Base-by-base conservation (phyloP, 106 monocot genomes). In the Amphibolis antarctica region DNA sequence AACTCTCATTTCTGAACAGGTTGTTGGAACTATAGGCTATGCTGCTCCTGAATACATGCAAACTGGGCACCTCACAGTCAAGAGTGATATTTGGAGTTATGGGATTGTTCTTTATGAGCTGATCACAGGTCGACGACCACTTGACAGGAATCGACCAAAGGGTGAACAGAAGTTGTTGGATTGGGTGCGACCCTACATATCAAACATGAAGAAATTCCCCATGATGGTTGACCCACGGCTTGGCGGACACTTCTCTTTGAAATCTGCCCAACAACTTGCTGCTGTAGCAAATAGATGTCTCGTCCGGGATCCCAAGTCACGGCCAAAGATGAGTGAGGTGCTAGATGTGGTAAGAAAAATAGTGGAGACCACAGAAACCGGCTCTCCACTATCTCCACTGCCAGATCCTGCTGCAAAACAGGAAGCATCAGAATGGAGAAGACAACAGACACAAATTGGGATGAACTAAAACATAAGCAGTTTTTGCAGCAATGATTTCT, bases 291-390 rank as follows among this genome's bases (percentile, higher is more conserved):
- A 82, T 46, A 79, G 30, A 28, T 89, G 89, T 44, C 51, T 89
- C 10, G 28, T 66, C 12, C 62, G 80, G 25, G 67, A 66, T n/a
- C 77, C 82, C 12, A 89, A 75, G 58, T 61, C 65, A 0, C 75
- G 89, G 64, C 89, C 89, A 0, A 85, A 78, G 76, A 90, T 85
- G 89, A 85, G 85, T 19, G 80, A 90, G 62, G 80, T 90, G 46
- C 25, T 86, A 10, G 75, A 78, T 21, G 61, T 83, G 74, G 78
- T 90, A 25, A 69, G 76, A 49, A 68, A 55, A 17, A 73, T 90
- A 15, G 65, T 86, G 0, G 82, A 85, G 15, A 80, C 52, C 67
- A 29, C 42, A 0, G 86, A 71, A 31, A 49, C 5, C 1, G 90
- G 83, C 14, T 57, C 44, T 22, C 75, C 76, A 10, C 72, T 77